A percentile compares a stretch with the other conserved stretches of the same genome.
Evolutionary conservation across 345 rosid genomes (phyloP).

Genomic region (Boechera stricta): DNA sequence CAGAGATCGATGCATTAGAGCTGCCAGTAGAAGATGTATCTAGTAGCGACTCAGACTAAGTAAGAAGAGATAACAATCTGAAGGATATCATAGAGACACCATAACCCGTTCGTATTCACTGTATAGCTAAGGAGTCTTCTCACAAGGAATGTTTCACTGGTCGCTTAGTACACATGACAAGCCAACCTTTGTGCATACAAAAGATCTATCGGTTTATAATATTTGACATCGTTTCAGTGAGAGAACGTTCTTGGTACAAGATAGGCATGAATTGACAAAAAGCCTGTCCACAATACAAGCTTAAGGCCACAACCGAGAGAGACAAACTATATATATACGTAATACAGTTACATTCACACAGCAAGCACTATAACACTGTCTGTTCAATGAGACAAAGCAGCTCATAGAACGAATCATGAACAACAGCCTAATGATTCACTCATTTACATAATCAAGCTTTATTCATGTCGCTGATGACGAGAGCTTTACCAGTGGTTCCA

Average conservation of each 20-base stretch:
- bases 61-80: constrained; percentile 25
- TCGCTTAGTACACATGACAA: constrained; percentile 27
- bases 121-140: constrained; percentile 40
- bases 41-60: constrained; percentile 53
- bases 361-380: constrained; percentile 27
- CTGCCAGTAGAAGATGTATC: constrained; percentile 74
- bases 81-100: constrained; percentile 30
- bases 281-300: constrained; percentile 12
- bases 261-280: constrained; percentile 7
- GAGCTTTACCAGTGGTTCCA: constrained; percentile 26
- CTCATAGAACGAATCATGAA: constrained; percentile 16
- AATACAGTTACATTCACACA: constrained; percentile 28
- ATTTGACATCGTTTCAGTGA: constrained; percentile 15
- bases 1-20: constrained; percentile 75
- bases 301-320: background rate
- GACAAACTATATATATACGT: constrained; percentile 13
- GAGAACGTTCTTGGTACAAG: constrained; percentile 12
- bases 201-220: constrained; percentile 33
- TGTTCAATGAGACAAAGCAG: constrained; percentile 36
- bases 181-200: constrained; percentile 33
- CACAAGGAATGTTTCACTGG: constrained; percentile 28
- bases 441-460: constrained; percentile 18
- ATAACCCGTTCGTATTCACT: constrained; percentile 38
- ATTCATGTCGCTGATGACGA: background rate
- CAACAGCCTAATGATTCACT: constrained; percentile 15